phyloP scores from a whole-genome alignment of 2,329 filamentous ascomycete genomes.

The Fusarium burgessii region DNA sequence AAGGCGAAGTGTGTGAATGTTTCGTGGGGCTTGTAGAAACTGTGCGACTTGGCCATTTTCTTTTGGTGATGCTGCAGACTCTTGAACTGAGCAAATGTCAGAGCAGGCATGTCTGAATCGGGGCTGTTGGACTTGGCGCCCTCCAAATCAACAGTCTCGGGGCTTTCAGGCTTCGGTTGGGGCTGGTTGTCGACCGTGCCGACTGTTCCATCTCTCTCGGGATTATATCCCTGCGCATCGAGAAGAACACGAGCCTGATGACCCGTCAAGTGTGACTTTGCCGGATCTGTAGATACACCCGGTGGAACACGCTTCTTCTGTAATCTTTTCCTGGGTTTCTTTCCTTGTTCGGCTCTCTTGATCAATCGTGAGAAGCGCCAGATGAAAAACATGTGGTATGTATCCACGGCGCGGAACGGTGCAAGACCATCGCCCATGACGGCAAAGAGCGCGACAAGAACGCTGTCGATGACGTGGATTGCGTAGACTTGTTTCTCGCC shows the following conservation, averaged over 20 bases:
- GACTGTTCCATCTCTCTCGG: slow-evolving; percentile 17
- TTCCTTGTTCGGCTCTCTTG: slow-evolving; percentile 61
- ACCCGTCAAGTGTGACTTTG: slow-evolving; percentile 32
- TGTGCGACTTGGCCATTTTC: slow-evolving; percentile 85
- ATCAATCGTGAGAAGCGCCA: slow-evolving; percentile 69
- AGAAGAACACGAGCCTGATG: slow-evolving; percentile 40
- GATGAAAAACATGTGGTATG: slow-evolving; percentile 89
- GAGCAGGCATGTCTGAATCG: slow-evolving; percentile 68
- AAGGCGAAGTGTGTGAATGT: slow-evolving; percentile 86
- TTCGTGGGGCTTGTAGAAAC: slow-evolving; percentile 91
- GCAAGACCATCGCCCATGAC: slow-evolving; percentile 77
- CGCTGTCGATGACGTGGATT: slow-evolving; percentile 77
- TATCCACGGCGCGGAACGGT: slow-evolving; percentile 83
- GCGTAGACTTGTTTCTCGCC: slow-evolving; percentile 77
- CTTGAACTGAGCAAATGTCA: slow-evolving; percentile 74
- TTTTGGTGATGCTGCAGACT: slow-evolving; percentile 80
- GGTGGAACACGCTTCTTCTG: slow-evolving; percentile 37
- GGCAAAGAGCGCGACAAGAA: slow-evolving; percentile 77
- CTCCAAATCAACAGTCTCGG: slow-evolving; percentile 53
- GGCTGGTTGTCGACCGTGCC: slow-evolving; percentile 42
- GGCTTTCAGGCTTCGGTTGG: slow-evolving; percentile 57
- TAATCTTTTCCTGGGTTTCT: slow-evolving; percentile 50
- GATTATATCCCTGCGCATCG: slow-evolving; percentile 24
- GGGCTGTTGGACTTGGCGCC: slow-evolving; percentile 53
- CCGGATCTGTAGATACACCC: background rate